Evolutionary conservation across 176 grass and related monocot genomes (phyloP), one percentile per base, ranked within the genome.

Genomic region (Poa pratensis): DNA sequence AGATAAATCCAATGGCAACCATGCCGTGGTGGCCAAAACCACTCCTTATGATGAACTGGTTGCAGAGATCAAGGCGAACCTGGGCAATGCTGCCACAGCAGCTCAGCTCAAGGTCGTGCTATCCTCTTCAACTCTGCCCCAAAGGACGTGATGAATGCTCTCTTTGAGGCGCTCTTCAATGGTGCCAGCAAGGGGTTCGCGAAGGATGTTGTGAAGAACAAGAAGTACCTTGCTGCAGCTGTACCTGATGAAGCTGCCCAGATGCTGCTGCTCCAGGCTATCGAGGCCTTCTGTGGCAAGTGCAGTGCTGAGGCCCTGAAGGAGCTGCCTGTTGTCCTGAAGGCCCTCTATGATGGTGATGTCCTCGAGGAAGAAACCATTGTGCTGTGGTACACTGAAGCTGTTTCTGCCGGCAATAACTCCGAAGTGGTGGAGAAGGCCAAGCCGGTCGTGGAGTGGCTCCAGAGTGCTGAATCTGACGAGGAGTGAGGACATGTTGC

Each of bases 371-470:
- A 98, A 71, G 96, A 95, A 11, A 88, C 43, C 34, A 93, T 98
- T 28, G 83, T 89, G 3, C 79, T 62, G 54, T 98, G 96, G 96
- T 92, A 78, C 54, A 61, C 81, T 1, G 50, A 82, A 9, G 96
- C 89, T 24, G 80, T 81, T 4, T 55, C 67, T 58, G 93, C 73
- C 20, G 73, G 85, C 70, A 95, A 91, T 39, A 46, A 37, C 70
- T 82, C 93, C 1, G 34, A 82, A 62, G 79, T 84, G 4, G 35
- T 92, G 54, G 93, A 95, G 83, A 92, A 89, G 8, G 85, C 86
- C 60, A 93, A 90, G 75, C 91, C 91, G 0, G 91, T 95, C 3
- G 85, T 98, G 5, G 91, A 95, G 85, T 98, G 96, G 89, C 93
- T 98, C 22, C 85, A 94, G 86, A 94, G 79, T 15, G 96, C 93